Percentiles rank a stretch among this genome's conserved stretches.
Evolutionary conservation across 371 early-diverging fungal genomes (phyloP).

Genomic region (Syncephalastrum sp.): DNA sequence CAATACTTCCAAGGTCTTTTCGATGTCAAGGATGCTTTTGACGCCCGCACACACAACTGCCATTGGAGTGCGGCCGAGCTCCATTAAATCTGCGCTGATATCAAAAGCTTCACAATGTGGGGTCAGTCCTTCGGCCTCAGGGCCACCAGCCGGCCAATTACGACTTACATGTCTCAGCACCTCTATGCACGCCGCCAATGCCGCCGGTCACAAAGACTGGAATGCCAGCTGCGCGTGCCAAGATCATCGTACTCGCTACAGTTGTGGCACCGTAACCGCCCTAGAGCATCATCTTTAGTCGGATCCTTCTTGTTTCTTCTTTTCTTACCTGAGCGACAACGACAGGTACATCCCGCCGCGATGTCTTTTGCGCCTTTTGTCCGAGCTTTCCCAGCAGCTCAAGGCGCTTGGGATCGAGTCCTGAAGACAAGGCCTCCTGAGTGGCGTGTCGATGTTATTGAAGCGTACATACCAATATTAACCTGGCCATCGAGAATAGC

Average conservation of each 20-base stretch:
- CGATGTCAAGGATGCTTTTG: slow-evolving; percentile 92
- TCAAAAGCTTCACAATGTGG: slow-evolving; percentile 61
- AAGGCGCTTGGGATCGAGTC: slow-evolving; percentile 52
- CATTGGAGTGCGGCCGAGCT: slow-evolving; percentile 88
- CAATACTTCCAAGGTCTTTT: slow-evolving; percentile 84
- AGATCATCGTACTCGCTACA: slow-evolving; percentile 86
- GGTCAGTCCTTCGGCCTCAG: neutral
- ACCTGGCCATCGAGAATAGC: slow-evolving; percentile 85
- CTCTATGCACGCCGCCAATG: slow-evolving; percentile 95
- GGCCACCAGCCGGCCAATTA: too few species aligned
- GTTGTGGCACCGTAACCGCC: slow-evolving; percentile 83
- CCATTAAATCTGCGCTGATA: slow-evolving; percentile 90
- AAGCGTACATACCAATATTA: slow-evolving; percentile 62
- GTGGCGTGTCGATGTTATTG: neutral
- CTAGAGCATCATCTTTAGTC: slow-evolving; percentile 18
- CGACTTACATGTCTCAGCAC: slow-evolving; percentile 66
- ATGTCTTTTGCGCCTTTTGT: slow-evolving; percentile 70
- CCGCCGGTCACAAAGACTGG: slow-evolving; percentile 94
- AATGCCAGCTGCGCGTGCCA: slow-evolving; percentile 85
- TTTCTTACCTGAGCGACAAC: slow-evolving; percentile 62
- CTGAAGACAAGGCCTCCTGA: slow-evolving; percentile 13
- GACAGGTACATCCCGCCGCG: slow-evolving; percentile 80
- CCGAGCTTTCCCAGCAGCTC: slow-evolving; percentile 65
- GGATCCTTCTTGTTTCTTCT: neutral
- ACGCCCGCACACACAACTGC: slow-evolving; percentile 94